A percentile compares a stretch with the other conserved stretches of the same genome.
Evolutionary conservation across 331 rosid genomes (phyloP).

Genomic region (Pyrus hybrid): DNA sequence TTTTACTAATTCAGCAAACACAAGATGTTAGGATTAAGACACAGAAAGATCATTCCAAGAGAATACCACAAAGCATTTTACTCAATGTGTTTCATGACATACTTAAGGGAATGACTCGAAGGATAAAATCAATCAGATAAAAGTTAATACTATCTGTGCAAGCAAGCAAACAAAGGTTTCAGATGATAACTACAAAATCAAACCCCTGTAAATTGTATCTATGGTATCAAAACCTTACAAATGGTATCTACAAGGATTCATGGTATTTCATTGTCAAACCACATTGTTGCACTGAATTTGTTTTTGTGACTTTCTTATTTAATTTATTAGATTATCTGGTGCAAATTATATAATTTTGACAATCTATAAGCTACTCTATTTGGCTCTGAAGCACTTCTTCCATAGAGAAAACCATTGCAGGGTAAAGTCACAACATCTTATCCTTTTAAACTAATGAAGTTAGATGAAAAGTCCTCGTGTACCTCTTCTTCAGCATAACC

Average conservation of each 20-base stretch:
- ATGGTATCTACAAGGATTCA: not conserved
- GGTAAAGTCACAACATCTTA: not conserved
- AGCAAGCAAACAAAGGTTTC: not conserved
- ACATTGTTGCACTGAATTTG: not conserved
- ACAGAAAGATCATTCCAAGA: not conserved
- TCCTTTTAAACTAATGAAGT: not conserved
- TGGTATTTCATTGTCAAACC: not conserved
- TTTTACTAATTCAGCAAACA: not conserved
- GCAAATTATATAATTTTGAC: not conserved
- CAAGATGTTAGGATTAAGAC: not conserved
- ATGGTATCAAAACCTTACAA: not conserved
- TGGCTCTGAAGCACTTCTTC: not conserved
- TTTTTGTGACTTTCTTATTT: not conserved
- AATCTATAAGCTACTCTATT: not conserved
- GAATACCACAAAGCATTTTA: not conserved
- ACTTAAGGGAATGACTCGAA: not conserved
- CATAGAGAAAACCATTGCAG: not conserved
- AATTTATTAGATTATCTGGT: not conserved
- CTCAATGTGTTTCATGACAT: not conserved
- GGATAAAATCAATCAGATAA: not conserved
- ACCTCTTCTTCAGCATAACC: slow-evolving; percentile 89
- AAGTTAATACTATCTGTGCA: not conserved
- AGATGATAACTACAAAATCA: not conserved
- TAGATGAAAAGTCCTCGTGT: slow-evolving; percentile 2
- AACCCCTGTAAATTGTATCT: not conserved